Base-by-base conservation (phyloP, 805 yeast genomes). In the Ogataea degrootiae region DNA sequence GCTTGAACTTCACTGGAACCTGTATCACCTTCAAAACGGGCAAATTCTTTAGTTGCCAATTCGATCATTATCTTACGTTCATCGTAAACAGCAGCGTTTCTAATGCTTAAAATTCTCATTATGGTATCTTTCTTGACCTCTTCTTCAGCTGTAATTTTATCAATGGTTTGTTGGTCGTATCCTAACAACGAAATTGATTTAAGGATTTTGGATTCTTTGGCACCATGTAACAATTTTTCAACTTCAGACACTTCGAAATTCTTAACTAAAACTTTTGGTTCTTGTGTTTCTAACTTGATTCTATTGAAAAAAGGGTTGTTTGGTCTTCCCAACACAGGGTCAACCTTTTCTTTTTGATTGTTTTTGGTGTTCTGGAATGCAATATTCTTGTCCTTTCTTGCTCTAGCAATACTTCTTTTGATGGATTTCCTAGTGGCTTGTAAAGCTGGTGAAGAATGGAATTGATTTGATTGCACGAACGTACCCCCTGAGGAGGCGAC, bases 1-100 rank as follows among this genome's bases (percentile, higher is more conserved):
- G 98, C 97, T 68, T 91, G 97, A 23, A 91, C 97, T 69, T 92
- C 98, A 45, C 96, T 82, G 2, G 96, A 87, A 3, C 96, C 97
- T 1, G 97, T 87, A 65, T 94, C 98, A 45, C 96, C 96, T 41
- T 83, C 89, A 53, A 77, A 75, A 59, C 96, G 76, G 57, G 80
- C 82, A 66, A 92, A 91, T 69, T 92, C 97, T 56, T 77, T 69
- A 43, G 80, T 74, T 1, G 97, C 97, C 41, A 85, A 65, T 41
- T 69, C 68, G 2, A 80, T 71, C 29, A 88, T 85, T 55, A 79
- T 63, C 54, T 79, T 78, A 58, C 75, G 71, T 48, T 73, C 72
- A 53, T 87, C 90, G 17, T 67, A 62, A 44, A 75, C 75, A 54
- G 75, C 74, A 23, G 94, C 76, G 67, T 91, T 91, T 66, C 77